phyloP scores from a whole-genome alignment of 2,329 filamentous ascomycete genomes.

The Penicillium sp. region DNA sequence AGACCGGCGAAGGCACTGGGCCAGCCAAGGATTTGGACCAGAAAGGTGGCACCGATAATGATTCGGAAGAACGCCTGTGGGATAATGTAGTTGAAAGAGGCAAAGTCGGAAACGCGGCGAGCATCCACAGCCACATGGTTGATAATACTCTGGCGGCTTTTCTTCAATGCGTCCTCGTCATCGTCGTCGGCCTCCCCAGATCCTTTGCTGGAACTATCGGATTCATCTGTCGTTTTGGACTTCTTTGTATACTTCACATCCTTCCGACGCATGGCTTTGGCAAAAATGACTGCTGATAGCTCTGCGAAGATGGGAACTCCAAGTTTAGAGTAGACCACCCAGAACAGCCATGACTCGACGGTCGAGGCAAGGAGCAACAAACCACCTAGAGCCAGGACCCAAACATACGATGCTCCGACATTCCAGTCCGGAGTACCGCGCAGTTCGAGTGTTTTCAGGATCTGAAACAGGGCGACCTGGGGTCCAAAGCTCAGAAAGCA shows the following conservation, averaged over 20 bases:
- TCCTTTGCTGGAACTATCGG: conserved; percentile 12
- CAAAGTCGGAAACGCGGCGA: conserved; percentile 67
- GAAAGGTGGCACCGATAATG: conserved; percentile 63
- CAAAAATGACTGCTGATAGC: conserved; percentile 70
- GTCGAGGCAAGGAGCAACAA: conserved; percentile 57
- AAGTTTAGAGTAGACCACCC: conserved; percentile 64
- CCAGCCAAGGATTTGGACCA: conserved; percentile 72
- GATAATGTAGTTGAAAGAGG: conserved; percentile 65
- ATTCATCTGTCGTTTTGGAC: conserved; percentile 42
- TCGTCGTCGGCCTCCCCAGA: conserved; percentile 41
- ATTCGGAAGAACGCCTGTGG: conserved; percentile 63
- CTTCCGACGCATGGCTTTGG: conserved; percentile 74
- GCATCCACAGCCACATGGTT: conserved; percentile 78
- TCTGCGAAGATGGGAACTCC: conserved; percentile 68
- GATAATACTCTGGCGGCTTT: conserved; percentile 67
- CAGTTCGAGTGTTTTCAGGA: conserved; percentile 65
- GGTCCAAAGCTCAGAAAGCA: conserved; percentile 66
- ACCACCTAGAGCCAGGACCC: conserved; percentile 64
- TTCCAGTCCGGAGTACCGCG: conserved; percentile 48
- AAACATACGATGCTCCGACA: conserved; percentile 61
- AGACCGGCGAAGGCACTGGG: conserved; percentile 66
- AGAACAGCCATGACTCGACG: conserved; percentile 66
- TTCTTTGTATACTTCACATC: conserved; percentile 53
- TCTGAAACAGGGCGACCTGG: conserved; percentile 66
- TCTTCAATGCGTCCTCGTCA: conserved; percentile 49